A percentile compares a stretch with the other conserved stretches of the same genome.
Conservation (phyloP, 75 land plant genomes). For the Cunninghamia lanceolata region DNA sequence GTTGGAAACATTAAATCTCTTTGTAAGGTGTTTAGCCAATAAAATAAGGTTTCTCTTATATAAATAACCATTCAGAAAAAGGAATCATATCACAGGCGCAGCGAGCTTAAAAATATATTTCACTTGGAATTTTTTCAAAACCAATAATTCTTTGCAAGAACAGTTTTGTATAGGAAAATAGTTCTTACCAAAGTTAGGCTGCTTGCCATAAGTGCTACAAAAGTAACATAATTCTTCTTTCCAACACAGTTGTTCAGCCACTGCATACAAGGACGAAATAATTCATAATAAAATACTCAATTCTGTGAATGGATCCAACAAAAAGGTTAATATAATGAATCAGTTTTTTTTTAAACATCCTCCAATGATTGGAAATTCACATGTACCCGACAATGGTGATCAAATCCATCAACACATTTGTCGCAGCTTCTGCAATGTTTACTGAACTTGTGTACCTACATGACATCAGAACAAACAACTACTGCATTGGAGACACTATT, state of each 20-base stretch:
- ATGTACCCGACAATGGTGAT: constrained; percentile 95
- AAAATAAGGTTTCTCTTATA: too few relatives aligned
- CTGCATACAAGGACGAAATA: constrained; percentile 35
- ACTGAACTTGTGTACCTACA: constrained; percentile 81
- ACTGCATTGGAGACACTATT: neutral
- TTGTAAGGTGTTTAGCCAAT: too few relatives aligned
- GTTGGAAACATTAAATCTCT: too few relatives aligned
- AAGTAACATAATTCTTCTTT: constrained; percentile 86
- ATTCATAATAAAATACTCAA: neutral
- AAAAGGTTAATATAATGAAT: neutral
- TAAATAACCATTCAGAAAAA: too few relatives aligned
- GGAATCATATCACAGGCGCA: too few relatives aligned
- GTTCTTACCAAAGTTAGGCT: constrained; percentile 83
- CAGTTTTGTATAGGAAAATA: neutral
- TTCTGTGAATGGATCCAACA: neutral
- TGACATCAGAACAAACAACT: neutral
- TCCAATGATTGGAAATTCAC: neutral
- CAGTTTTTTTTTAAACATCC: neutral
- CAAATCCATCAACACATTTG: constrained; percentile 95
- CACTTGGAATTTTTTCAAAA: neutral
- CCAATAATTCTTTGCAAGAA: neutral
- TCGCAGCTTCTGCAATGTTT: constrained; percentile 96
- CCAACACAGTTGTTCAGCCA: constrained; percentile 98
- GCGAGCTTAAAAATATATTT: neutral
- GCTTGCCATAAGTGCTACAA: constrained; percentile 80